Percentiles rank a stretch among this genome's conserved stretches.
Evolutionary conservation across 805 yeast species (phyloP).

Genomic region (Sugiyamaella valdiviana): DNA sequence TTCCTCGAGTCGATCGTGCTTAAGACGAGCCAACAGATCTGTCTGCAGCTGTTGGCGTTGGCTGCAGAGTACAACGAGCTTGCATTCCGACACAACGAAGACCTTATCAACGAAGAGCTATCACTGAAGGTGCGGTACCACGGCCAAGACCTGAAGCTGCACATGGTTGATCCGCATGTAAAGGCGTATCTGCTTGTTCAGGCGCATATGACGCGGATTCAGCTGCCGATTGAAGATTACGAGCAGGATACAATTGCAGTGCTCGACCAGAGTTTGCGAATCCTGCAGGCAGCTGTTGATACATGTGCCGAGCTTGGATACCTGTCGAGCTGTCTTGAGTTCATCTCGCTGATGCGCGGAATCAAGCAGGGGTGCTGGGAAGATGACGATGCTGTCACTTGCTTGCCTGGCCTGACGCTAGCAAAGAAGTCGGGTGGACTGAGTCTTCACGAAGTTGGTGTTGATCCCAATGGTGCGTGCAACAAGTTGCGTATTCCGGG

Average conservation of each 20-base stretch:
- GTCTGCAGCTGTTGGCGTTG: conserved; percentile 54
- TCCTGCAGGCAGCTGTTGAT: conserved; percentile 87
- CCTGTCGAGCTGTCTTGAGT: conserved; percentile 50
- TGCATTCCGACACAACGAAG: conserved; percentile 90
- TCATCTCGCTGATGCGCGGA: conserved; percentile 72
- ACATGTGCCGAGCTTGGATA: conserved; percentile 81
- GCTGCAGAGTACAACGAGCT: conserved; percentile 81
- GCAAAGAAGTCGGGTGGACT: conserved; percentile 9
- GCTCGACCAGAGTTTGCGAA: conserved; percentile 88
- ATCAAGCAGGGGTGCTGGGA: conserved; percentile 86
- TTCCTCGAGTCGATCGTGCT: conserved; percentile 49
- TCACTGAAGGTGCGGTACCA: conserved; percentile 60
- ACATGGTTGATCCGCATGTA: conserved; percentile 84
- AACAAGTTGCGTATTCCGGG: conserved; percentile 38
- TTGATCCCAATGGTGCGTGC: conserved; percentile 16
- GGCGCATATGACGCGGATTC: conserved; percentile 63
- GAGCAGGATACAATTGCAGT: conserved; percentile 90
- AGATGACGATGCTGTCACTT: conserved; percentile 62
- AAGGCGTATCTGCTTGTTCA: conserved; percentile 67
- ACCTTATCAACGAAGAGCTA: conserved; percentile 75
- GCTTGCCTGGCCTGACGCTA: conserved; percentile 42
- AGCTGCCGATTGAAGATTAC: conserved; percentile 91
- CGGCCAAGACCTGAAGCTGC: conserved; percentile 35
- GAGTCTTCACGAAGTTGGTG: conserved; percentile 15
- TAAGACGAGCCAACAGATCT: conserved; percentile 48